Evolutionary conservation across 345 rosid species (phyloP).

Genomic region (Capsella bursapastoris): DNA sequence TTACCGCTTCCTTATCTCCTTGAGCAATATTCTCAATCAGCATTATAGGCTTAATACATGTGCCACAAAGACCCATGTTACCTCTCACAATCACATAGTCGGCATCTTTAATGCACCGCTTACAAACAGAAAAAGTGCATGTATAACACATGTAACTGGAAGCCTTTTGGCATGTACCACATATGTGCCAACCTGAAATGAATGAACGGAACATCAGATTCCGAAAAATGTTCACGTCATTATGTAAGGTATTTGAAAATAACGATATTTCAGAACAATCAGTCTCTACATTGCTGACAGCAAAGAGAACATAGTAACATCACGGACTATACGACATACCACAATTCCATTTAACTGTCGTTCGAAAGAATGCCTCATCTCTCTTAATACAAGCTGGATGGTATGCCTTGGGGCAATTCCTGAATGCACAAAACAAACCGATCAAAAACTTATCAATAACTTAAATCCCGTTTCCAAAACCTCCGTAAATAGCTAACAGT

Average conservation of each 20-base stretch:
- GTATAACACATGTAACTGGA: slow-evolving; percentile 94
- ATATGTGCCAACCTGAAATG: slow-evolving; percentile 93
- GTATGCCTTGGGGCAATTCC: slow-evolving; percentile 99
- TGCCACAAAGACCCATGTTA: slow-evolving; percentile 90
- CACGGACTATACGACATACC: slow-evolving; percentile 58
- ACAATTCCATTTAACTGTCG: slow-evolving; percentile 92
- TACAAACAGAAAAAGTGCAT: slow-evolving; percentile 94
- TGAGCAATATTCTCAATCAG: slow-evolving; percentile 71
- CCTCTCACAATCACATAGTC: slow-evolving; percentile 81
- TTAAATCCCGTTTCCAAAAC: background rate
- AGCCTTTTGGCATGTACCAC: slow-evolving; percentile 81
- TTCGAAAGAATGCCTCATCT: slow-evolving; percentile 82
- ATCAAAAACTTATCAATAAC: slow-evolving; percentile 23
- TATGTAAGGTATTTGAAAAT: slow-evolving; percentile 14
- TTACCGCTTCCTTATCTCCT: slow-evolving; percentile 70
- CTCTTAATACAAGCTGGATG: slow-evolving; percentile 95
- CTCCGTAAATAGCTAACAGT: slow-evolving; percentile 5
- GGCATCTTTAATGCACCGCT: slow-evolving; percentile 85
- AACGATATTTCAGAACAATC: slow-evolving; percentile 4
- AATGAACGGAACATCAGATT: slow-evolving; percentile 21
- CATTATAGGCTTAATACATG: slow-evolving; percentile 85
- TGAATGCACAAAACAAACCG: slow-evolving; percentile 40
- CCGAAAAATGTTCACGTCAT: slow-evolving; percentile 3
- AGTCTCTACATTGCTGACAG: slow-evolving; percentile 18
- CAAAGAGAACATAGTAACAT: slow-evolving; percentile 18